Conservation (phyloP, 306 rosid genomes). For the Oemleria cerasiformis region DNA sequence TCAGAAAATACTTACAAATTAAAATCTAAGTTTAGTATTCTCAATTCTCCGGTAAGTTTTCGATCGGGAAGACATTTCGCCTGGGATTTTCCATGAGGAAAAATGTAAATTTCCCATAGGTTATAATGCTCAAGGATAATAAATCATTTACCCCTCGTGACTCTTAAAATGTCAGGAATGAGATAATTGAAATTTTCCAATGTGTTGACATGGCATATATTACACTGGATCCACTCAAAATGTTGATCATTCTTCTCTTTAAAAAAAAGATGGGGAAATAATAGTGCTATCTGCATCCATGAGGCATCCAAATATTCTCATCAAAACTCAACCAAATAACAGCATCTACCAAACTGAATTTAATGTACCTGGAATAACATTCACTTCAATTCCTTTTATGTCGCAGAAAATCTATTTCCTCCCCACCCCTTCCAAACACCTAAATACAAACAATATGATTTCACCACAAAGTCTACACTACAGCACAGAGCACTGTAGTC, state of each 20-base stretch:
- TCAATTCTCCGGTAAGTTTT: background rate
- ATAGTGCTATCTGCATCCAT: no score
- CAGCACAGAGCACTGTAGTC: background rate
- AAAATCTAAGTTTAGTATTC: background rate
- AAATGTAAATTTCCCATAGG: background rate
- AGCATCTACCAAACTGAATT: background rate
- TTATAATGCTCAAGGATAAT: no score
- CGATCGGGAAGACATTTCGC: background rate
- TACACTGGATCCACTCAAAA: background rate
- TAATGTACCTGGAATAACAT: constrained; percentile 84
- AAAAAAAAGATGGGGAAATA: no score
- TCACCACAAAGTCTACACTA: background rate
- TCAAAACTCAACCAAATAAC: constrained; percentile 21
- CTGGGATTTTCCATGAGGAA: background rate
- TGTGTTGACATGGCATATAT: background rate
- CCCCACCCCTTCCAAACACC: constrained; percentile 99
- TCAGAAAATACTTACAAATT: background rate
- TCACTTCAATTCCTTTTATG: constrained; percentile 87
- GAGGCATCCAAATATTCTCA: no score
- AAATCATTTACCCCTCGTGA: no score
- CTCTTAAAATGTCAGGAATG: background rate
- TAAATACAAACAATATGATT: constrained; percentile 23
- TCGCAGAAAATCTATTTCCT: constrained; percentile 97
- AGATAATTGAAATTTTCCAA: background rate
- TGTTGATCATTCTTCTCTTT: background rate